Percentiles rank a stretch among this genome's conserved stretches.
Conservation (phyloP, 805 yeast genomes). For the Starmerella stigmatis region DNA sequence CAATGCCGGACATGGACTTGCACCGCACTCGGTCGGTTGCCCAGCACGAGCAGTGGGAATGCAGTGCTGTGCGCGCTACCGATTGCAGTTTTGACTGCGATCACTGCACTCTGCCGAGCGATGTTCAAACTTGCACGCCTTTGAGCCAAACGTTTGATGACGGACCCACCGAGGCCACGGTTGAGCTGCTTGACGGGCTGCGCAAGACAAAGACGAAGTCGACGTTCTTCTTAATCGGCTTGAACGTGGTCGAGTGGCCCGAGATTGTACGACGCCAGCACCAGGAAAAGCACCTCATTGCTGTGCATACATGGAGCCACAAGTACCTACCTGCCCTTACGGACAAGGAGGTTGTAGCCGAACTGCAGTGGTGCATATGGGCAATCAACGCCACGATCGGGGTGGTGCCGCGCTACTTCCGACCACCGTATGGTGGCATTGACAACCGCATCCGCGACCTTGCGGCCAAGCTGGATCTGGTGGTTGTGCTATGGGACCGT, state of each 20-base stretch:
- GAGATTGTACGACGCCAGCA: conserved; percentile 52
- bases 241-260: conserved; percentile 68
- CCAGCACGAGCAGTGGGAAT: conserved; percentile 13
- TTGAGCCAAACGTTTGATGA: conserved; percentile 89
- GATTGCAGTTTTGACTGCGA: conserved; percentile 80
- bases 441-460: conserved; percentile 79
- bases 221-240: conserved; percentile 80
- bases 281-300: conserved; percentile 63
- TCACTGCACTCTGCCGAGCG: conserved; percentile 66
- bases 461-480: conserved; percentile 74
- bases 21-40: conserved; percentile 40
- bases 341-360: conserved; percentile 78
- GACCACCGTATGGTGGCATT: conserved; percentile 95
- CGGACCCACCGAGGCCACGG: conserved; percentile 75
- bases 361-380: conserved; percentile 92
- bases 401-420: conserved; percentile 81
- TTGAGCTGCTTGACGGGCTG: conserved; percentile 46
- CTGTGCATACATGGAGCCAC: conserved; percentile 90
- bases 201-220: conserved; percentile 35
- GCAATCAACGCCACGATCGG: conserved; percentile 92
- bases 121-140: conserved; percentile 59
- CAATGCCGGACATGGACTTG: conserved; percentile 53
- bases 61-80: conserved; percentile 25
- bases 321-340: conserved; percentile 64
- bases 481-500: conserved; percentile 79